Evolutionary conservation across 2,329 filamentous ascomycete species (phyloP).

Genomic region (Venturia pyrina): DNA sequence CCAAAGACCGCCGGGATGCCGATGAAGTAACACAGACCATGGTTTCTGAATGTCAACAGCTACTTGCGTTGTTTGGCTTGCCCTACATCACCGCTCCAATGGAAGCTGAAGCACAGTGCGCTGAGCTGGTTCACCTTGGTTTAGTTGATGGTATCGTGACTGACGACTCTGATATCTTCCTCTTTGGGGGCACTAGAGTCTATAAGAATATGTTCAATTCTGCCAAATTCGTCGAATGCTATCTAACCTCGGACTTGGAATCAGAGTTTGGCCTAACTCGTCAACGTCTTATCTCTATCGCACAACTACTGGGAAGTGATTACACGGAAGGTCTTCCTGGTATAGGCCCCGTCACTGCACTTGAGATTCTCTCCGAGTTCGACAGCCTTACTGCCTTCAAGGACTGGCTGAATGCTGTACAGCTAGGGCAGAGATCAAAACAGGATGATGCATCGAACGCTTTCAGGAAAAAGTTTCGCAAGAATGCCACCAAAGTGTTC

Average conservation of each 20-base stretch:
- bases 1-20: slow-evolving; percentile 88
- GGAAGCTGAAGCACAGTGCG: slow-evolving; percentile 98
- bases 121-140: slow-evolving; percentile 73
- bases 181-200: slow-evolving; percentile 90
- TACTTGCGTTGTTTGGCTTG: slow-evolving; percentile 82
- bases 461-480: slow-evolving; percentile 82
- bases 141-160: slow-evolving; percentile 97
- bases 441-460: slow-evolving; percentile 42
- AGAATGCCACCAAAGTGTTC: slow-evolving; percentile 74
- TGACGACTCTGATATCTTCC: slow-evolving; percentile 91
- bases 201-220: slow-evolving; percentile 99
- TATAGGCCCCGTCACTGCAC: slow-evolving; percentile 84
- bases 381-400: slow-evolving; percentile 64
- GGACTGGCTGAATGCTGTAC: slow-evolving; percentile 78
- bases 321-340: slow-evolving; percentile 89
- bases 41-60: slow-evolving; percentile 87
- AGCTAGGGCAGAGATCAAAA: slow-evolving; percentile 54
- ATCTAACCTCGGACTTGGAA: slow-evolving; percentile 72
- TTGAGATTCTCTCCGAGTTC: slow-evolving; percentile 93
- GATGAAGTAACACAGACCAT: slow-evolving; percentile 96
- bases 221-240: slow-evolving; percentile 96
- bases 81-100: slow-evolving; percentile 97
- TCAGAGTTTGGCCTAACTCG: slow-evolving; percentile 80
- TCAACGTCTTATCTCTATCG: slow-evolving; percentile 79
- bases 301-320: slow-evolving; percentile 84